Base-by-base conservation (phyloP, 805 yeast species). In the Saitoella complicata region DNA sequence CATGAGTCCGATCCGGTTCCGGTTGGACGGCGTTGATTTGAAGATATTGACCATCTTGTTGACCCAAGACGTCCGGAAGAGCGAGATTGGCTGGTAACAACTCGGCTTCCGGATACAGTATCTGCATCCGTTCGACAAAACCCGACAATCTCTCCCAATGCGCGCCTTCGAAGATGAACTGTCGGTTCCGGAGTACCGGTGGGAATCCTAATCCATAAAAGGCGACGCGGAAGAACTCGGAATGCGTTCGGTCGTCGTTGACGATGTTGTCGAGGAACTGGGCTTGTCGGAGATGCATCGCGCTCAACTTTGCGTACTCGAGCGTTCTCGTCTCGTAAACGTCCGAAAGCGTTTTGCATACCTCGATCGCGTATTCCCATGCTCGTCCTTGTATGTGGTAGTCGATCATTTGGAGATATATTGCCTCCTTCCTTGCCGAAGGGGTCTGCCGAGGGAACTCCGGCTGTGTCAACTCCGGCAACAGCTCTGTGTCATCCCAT, bases 121-220 rank as follows among this genome's bases (percentile, higher is more conserved):
- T 73, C 53, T 78, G 69, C 48, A 86, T 64, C 52, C 94, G 68
- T 54, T 78, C 82, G 54, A 80, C 85, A 58, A 85, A 80, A 3
- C 88, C 77, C 1, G 86, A 76, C 47, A 85, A 77, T 59, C 82
- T 91, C 58, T 85, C 95, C 63, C 81, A 85, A 32, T 94, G 85
- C 44, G 75, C 67, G 5, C 95, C 94, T 62, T 85, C 94, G 56
- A 78, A 82, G 43, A 85, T 80, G 58, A 79, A 85, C 48, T 76
- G 77, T 55, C 79, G 75, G 40, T 82, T 81, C 55, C 94, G 68
- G 41, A 81, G 70, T 35, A 86, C 72, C 32, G 66, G 67, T 6
- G 95, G 94, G 69, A 85, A 85, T 2, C 94, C 94, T 43, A 70
- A 72, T 10, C 95, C 95, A 57, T 81, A 72, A 55, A 80, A 84